A percentile compares a stretch with the other conserved stretches of the same genome.
Conservation (phyloP, 805 yeast species). For the Blastobotrys chiropterorum region DNA sequence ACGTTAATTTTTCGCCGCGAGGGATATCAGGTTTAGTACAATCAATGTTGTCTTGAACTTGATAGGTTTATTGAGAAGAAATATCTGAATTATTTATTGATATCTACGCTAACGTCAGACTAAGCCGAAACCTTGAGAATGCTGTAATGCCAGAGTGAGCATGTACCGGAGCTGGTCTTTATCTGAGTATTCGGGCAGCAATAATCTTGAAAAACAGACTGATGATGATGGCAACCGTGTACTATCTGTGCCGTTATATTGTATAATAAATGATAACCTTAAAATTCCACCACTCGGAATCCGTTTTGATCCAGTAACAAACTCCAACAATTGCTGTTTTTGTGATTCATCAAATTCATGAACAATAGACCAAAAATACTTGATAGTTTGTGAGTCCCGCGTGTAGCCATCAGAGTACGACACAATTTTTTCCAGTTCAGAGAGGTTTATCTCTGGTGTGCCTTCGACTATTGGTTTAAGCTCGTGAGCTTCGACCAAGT, state of each 20-base stretch:
- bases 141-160: conserved; percentile 23
- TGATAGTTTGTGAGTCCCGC: conserved; percentile 33
- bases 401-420: conserved; percentile 38
- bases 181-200: conserved; percentile 42
- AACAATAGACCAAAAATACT: conserved; percentile 42
- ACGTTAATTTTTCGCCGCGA: neutral
- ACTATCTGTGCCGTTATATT: conserved; percentile 35
- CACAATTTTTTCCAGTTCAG: conserved; percentile 37
- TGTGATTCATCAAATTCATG: conserved; percentile 35
- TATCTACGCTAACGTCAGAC: conserved; percentile 8
- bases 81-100: neutral
- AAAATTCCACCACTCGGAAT: conserved; percentile 45
- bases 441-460: conserved; percentile 34
- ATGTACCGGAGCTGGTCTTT: conserved; percentile 23
- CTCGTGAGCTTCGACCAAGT: conserved; percentile 14
- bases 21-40: neutral
- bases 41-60: neutral
- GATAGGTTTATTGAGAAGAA: neutral
- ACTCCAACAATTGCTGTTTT: conserved; percentile 38
- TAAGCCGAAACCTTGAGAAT: conserved; percentile 29
- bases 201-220: conserved; percentile 43
- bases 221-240: conserved; percentile 44
- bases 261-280: conserved; percentile 39
- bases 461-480: conserved; percentile 37
- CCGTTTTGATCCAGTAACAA: conserved; percentile 44